Percentiles rank a stretch among this genome's conserved stretches.
phyloP scores from a whole-genome alignment of 73 alveolate genomes.

The Tetrahymena malaccensis region DNA sequence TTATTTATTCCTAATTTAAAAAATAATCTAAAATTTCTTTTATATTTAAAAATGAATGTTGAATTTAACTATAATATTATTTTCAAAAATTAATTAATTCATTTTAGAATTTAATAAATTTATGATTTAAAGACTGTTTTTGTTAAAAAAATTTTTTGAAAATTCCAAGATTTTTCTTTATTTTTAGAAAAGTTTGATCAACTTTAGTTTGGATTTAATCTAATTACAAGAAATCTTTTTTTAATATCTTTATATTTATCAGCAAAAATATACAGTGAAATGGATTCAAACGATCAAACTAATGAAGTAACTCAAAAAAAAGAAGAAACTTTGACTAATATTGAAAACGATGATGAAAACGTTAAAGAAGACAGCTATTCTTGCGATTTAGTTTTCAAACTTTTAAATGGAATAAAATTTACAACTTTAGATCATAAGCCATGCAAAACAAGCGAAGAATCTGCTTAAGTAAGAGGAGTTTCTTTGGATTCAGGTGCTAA shows the following conservation, averaged over 20 bases:
- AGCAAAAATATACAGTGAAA: background rate
- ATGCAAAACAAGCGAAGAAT: constrained; percentile 83
- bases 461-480: constrained; percentile 92
- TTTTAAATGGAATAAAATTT: background rate
- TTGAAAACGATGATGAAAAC: background rate
- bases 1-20: too few species aligned
- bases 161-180: background rate
- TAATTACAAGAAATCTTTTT: too few species aligned
- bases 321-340: background rate
- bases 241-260: too few species aligned
- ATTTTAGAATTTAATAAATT: background rate
- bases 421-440: constrained; percentile 55
- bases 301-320: background rate
- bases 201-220: too few species aligned
- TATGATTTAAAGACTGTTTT: too few species aligned
- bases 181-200: background rate
- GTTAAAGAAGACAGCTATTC: background rate
- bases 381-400: background rate
- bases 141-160: background rate
- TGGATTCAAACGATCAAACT: background rate
- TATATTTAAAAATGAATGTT: too few species aligned
- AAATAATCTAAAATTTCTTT: too few species aligned
- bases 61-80: too few species aligned
- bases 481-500: constrained; percentile 93
- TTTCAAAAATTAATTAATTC: too few species aligned